These are phyloP conservation scores for Plasmodium blacklocki DNA, from an alignment of 169 alveolate species.

Conservation along the genomic window DNA sequence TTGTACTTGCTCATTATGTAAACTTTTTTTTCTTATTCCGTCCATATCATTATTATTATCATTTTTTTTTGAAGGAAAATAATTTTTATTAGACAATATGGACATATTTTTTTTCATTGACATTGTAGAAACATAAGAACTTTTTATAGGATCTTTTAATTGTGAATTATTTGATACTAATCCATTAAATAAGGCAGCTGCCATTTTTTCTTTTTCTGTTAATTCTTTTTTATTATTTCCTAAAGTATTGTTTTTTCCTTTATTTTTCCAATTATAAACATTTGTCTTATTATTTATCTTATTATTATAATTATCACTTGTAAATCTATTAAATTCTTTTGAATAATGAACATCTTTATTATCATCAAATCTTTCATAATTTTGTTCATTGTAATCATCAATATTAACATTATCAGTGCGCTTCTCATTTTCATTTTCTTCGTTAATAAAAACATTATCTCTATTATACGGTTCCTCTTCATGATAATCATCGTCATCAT, in stretches of 20 bases:
- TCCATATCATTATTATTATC: slow-evolving; percentile 9
- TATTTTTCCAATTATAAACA: neutral
- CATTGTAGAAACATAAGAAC: slow-evolving; percentile 26
- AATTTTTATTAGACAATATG: slow-evolving; percentile 35
- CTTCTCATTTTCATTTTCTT: slow-evolving; percentile 43
- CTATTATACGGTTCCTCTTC: neutral
- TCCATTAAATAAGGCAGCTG: slow-evolving; percentile 78
- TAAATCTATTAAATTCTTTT: slow-evolving; percentile 16
- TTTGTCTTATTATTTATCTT: slow-evolving; percentile 11
- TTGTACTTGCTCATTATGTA: neutral
- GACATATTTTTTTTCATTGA: slow-evolving; percentile 38
- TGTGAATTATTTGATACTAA: slow-evolving; percentile 42
- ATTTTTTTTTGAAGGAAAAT: slow-evolving; percentile 11
- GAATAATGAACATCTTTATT: slow-evolving; percentile 5
- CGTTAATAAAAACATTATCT: neutral
- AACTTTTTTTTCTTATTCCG: neutral
- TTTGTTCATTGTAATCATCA: slow-evolving; percentile 20
- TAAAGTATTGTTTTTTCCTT: neutral
- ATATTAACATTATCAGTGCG: slow-evolving; percentile 9
- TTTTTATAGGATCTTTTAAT: slow-evolving; percentile 24
- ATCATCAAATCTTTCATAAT: slow-evolving; percentile 49
- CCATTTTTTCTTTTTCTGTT: slow-evolving; percentile 77
- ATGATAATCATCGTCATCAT: slow-evolving; percentile 5
- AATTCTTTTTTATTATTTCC: slow-evolving; percentile 4
- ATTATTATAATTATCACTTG: slow-evolving; percentile 3